Evolutionary conservation across 306 rosid genomes (phyloP).

Genomic region (Quercus mongolica): DNA sequence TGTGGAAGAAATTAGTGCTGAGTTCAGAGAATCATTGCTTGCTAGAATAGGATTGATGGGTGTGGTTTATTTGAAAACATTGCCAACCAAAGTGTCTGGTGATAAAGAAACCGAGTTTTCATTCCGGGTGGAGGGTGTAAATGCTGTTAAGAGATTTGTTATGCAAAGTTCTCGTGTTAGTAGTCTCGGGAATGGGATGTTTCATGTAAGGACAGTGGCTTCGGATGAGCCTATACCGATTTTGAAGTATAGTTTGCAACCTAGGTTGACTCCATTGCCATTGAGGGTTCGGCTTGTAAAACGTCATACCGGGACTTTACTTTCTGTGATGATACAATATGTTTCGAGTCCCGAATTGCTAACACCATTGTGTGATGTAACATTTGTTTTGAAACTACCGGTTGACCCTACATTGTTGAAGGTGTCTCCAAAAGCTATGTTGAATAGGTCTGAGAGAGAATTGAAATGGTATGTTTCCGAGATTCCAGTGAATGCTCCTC

Average conservation of each 20-base stretch:
- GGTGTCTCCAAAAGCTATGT: constrained; percentile 85
- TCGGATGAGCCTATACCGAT: constrained; percentile 80
- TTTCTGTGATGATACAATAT: constrained; percentile 91
- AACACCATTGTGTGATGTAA: constrained; percentile 69
- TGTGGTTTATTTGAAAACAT: constrained; percentile 72
- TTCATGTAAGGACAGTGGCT: constrained; percentile 78
- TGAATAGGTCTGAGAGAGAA: constrained; percentile 81
- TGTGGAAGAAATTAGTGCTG: constrained; percentile 75
- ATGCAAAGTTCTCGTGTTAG: constrained; percentile 77
- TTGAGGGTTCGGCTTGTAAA: constrained; percentile 80
- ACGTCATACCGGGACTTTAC: constrained; percentile 81
- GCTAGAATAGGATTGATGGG: constrained; percentile 87
- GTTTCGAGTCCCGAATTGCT: constrained; percentile 73
- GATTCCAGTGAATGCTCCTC: constrained; percentile 68
- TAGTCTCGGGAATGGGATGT: constrained; percentile 77
- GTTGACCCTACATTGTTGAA: constrained; percentile 83
- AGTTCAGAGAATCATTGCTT: constrained; percentile 87
- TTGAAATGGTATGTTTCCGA: constrained; percentile 80
- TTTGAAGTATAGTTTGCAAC: constrained; percentile 76
- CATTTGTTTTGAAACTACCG: constrained; percentile 74
- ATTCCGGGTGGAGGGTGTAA: constrained; percentile 71
- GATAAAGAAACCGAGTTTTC: constrained; percentile 94
- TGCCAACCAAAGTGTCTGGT: constrained; percentile 67
- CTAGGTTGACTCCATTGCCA: constrained; percentile 84
- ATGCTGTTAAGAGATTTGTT: constrained; percentile 73